Evolutionary conservation across 2,329 filamentous ascomycete species (phyloP).

Genomic region (Dothiorella sarmentorum): DNA sequence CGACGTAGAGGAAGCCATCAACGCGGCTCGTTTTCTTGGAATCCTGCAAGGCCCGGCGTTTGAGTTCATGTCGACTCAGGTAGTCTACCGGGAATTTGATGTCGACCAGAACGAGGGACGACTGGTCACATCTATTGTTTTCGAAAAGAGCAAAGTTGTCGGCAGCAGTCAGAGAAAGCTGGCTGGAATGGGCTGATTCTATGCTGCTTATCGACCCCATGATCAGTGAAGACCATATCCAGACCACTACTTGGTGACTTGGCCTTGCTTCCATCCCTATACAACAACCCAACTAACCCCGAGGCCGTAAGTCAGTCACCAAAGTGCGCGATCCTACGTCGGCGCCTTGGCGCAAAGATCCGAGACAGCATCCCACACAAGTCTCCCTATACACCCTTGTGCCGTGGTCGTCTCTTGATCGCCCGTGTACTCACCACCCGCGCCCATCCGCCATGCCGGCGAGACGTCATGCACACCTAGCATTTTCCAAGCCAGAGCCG

Average conservation of each 20-base stretch:
- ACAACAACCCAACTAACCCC: too few species aligned
- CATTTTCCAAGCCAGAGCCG: too few species aligned
- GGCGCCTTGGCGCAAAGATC: neutral
- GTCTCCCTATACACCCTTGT: too few species aligned
- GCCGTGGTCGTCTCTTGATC: neutral
- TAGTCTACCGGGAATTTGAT: neutral
- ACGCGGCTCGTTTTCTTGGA: neutral
- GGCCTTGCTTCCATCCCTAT: too few species aligned
- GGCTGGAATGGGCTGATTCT: neutral
- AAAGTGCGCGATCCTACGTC: neutral
- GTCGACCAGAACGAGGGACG: neutral
- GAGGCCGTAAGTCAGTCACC: too few species aligned
- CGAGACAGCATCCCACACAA: too few species aligned
- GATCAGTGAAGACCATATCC: too few species aligned
- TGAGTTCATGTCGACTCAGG: neutral
- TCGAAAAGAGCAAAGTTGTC: neutral
- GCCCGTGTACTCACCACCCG: neutral
- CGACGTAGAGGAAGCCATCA: too few species aligned
- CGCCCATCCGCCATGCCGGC: too few species aligned
- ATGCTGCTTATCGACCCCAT: too few species aligned
- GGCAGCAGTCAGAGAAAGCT: neutral
- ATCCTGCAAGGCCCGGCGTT: neutral
- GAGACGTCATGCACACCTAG: too few species aligned
- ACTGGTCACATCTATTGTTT: neutral
- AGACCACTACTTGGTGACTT: too few species aligned